Evolutionary conservation across 176 grass and related monocot species (phyloP), one percentile per base, ranked within the genome.

Genomic region (Musa itinerans): DNA sequence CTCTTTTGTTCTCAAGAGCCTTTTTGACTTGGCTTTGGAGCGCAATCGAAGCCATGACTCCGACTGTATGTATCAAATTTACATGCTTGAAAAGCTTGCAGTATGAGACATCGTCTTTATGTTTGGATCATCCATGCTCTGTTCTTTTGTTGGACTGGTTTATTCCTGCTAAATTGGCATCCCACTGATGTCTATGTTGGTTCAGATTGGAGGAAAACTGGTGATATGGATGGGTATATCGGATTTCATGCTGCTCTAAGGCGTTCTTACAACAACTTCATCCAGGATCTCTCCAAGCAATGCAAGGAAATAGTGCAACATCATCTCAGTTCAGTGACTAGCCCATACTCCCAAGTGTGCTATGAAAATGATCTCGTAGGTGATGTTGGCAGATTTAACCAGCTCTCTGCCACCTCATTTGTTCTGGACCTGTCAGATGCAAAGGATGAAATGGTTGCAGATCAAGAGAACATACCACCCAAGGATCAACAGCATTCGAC

Each of bases 21-120:
- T 99, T 14, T 99, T 99, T 79, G 96, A 95, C 77, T 87, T 99
- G 26, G 96, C 96, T 75, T 86, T 92, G 73, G 91, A 89, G 83
- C 82, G 91, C 43, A 88, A 83, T 64, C 83, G 83, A 73, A 86
- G 54, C 83, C 70, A 89, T 50, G 79, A 99, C 21, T 81, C 81
- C 9, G 73, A 86, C 64, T 78, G 96, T 99, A 89, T 73, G 85
- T 50, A 0, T 22, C 16, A 21, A 70, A 52, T 21, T 11, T 21
- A 50, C 25, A 49, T 3, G 9, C 11, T n/a, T 6, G 34, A 43
- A 43, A 5, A 43, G 34, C 0, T 43, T 43, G 34, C 4, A 43
- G 34, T 43, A 43, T 43, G 34, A 43, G 34, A 43, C 34, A 43
- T 43, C 34, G 34, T 43, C 34, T 6, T 43, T 43, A 43, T 43